Evolutionary conservation across 2,329 filamentous ascomycete species (phyloP).

Genomic region (Tolypocladium endophyticum): DNA sequence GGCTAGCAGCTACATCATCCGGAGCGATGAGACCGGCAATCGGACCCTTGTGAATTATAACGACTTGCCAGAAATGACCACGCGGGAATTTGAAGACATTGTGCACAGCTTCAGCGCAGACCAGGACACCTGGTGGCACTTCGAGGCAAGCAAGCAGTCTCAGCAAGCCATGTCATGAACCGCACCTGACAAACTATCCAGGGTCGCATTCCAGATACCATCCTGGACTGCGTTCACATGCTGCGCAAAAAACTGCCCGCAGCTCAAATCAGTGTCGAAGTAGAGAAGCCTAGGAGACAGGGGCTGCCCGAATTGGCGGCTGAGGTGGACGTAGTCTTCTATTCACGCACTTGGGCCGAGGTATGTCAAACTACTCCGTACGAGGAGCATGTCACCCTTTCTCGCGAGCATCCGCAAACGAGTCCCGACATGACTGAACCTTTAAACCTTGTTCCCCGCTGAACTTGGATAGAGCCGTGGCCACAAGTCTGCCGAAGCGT

Average conservation of each 20-base stretch:
- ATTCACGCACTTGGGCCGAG: conserved; percentile 60
- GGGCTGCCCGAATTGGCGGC: conserved; percentile 50
- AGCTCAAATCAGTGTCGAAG: conserved; percentile 54
- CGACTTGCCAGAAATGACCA: conserved; percentile 56
- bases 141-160: conserved; percentile 41
- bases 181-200: conserved; percentile 12
- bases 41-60: conserved; percentile 65
- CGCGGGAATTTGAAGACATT: conserved; percentile 44
- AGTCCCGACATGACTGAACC: neutral
- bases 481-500: conserved; percentile 36
- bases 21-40: conserved; percentile 45
- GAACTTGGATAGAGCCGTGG: conserved; percentile 19
- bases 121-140: conserved; percentile 54
- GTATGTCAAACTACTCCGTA: conserved; percentile 26
- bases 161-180: neutral
- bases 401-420: neutral
- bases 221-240: conserved; percentile 45
- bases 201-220: conserved; percentile 56
- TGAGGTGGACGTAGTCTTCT: conserved; percentile 62
- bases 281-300: conserved; percentile 56
- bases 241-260: conserved; percentile 35
- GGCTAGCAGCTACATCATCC: conserved; percentile 60
- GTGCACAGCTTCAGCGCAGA: conserved; percentile 25
- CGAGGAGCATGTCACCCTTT: neutral
- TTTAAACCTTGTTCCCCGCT: neutral